Percentiles rank a stretch among this genome's conserved stretches.
These are phyloP conservation scores for Physcomitrellopsis africana DNA, from an alignment of 225 moss, liverwort and hornwort species.

Conservation along the genomic window DNA sequence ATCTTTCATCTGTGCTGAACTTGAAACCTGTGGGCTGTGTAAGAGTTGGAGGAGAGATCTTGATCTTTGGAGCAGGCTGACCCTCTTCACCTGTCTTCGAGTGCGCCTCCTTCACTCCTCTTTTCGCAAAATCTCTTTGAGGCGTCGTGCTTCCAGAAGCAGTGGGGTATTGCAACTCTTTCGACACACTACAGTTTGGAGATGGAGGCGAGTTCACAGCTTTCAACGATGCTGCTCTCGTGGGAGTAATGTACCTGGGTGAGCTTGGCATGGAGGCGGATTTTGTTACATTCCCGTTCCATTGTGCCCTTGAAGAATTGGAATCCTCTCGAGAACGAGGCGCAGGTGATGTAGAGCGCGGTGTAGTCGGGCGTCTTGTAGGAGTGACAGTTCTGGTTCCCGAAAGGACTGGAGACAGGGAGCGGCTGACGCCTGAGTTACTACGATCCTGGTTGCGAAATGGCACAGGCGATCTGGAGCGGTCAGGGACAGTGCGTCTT, in stretches of 20 bases:
- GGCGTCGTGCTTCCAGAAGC: slow-evolving; percentile 17
- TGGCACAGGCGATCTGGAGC: too few relatives aligned
- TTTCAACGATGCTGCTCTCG: slow-evolving; percentile 43
- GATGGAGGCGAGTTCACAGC: slow-evolving; percentile 34
- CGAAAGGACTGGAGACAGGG: too few relatives aligned
- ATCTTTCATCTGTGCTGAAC: slow-evolving; percentile 78
- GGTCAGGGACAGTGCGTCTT: too few relatives aligned
- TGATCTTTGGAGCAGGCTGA: slow-evolving; percentile 54
- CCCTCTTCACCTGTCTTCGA: slow-evolving; percentile 14
- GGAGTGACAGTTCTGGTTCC: slow-evolving; percentile 15
- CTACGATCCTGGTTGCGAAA: too few relatives aligned
- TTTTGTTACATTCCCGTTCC: neutral
- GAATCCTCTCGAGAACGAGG: slow-evolving; percentile 22
- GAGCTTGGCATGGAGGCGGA: slow-evolving; percentile 27
- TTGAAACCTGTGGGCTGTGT: slow-evolving; percentile 66
- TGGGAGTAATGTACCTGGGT: slow-evolving; percentile 44
- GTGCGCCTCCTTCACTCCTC: neutral
- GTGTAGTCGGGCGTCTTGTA: slow-evolving; percentile 6
- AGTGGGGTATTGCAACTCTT: slow-evolving; percentile 25
- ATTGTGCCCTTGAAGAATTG: slow-evolving; percentile 24
- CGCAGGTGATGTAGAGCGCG: slow-evolving; percentile 25
- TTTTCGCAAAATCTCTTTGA: slow-evolving; percentile 32
- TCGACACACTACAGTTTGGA: slow-evolving; percentile 9
- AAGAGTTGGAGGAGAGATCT: slow-evolving; percentile 58
- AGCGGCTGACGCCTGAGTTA: too few relatives aligned